Evolutionary conservation across 2,329 filamentous ascomycete genomes (phyloP).

Genomic region (Sclerotinia trifoliorum): DNA sequence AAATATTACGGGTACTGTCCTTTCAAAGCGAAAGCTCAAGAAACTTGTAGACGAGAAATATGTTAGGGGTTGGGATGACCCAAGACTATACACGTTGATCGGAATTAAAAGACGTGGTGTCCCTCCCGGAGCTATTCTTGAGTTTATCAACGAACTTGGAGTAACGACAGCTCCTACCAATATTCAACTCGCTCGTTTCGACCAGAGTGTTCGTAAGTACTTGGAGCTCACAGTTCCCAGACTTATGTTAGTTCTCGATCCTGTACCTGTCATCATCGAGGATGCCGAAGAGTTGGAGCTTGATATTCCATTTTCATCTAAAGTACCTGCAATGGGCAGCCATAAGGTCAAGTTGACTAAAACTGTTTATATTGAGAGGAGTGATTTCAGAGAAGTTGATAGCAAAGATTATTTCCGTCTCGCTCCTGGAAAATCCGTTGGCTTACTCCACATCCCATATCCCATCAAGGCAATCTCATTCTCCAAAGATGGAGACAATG

Average conservation of each 20-base stretch:
- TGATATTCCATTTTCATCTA: slow-evolving; percentile 76
- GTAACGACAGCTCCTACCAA: slow-evolving; percentile 79
- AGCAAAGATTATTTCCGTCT: slow-evolving; percentile 75
- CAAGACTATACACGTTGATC: slow-evolving; percentile 83
- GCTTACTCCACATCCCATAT: slow-evolving; percentile 68
- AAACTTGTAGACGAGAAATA: slow-evolving; percentile 74
- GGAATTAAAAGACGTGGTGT: slow-evolving; percentile 80
- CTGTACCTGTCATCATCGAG: slow-evolving; percentile 77
- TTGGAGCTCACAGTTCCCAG: slow-evolving; percentile 85
- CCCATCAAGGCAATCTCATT: slow-evolving; percentile 69
- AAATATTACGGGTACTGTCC: slow-evolving; percentile 78
- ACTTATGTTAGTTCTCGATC: slow-evolving; percentile 85
- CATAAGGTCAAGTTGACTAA: slow-evolving; percentile 66
- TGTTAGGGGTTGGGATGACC: slow-evolving; percentile 89
- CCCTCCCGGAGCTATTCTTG: slow-evolving; percentile 82
- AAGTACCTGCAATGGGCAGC: slow-evolving; percentile 66
- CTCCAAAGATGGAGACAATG: slow-evolving; percentile 61
- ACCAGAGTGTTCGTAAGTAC: slow-evolving; percentile 80
- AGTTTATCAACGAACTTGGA: slow-evolving; percentile 87
- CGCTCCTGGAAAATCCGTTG: slow-evolving; percentile 71
- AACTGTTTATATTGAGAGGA: slow-evolving; percentile 80
- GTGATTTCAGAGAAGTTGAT: slow-evolving; percentile 73
- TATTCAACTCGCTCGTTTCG: slow-evolving; percentile 80
- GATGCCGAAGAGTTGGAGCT: slow-evolving; percentile 70
- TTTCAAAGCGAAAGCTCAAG: slow-evolving; percentile 82